These are phyloP conservation scores for Podosphaera xanthii DNA, from an alignment of 2,329 filamentous ascomycete species.

Conservation along the genomic window DNA sequence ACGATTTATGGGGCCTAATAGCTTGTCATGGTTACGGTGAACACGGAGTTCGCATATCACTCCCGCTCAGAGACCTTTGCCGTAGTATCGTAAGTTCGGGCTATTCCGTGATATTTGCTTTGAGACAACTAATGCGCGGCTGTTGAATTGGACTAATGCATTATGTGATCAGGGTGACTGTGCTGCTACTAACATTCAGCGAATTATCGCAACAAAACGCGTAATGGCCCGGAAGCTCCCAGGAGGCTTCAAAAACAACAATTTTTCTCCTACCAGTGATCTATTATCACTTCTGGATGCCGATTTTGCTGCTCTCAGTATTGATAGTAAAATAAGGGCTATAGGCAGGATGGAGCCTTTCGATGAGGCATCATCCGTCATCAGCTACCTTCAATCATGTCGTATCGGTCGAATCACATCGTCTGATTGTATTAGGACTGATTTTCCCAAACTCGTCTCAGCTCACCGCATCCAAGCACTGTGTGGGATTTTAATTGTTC, in stretches of 20 bases:
- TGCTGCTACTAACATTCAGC: slow-evolving; percentile 8
- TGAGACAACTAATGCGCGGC: too few relatives aligned
- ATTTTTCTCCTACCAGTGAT: slow-evolving; percentile 5
- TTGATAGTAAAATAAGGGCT: slow-evolving; percentile 8
- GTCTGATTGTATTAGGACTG: slow-evolving; percentile 7
- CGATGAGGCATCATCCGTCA: slow-evolving; percentile 8
- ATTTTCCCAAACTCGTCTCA: slow-evolving; percentile 7
- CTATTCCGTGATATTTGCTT: too few relatives aligned
- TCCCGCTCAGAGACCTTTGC: slow-evolving; percentile 77
- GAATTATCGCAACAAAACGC: slow-evolving; percentile 6
- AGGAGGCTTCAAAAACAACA: neutral
- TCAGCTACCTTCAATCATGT: slow-evolving; percentile 7
- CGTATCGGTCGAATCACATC: slow-evolving; percentile 5
- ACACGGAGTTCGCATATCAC: slow-evolving; percentile 62
- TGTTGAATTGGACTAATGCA: neutral
- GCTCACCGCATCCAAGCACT: slow-evolving; percentile 6
- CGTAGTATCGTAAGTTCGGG: slow-evolving; percentile 34
- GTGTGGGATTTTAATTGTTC: slow-evolving; percentile 9
- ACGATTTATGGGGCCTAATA: slow-evolving; percentile 69
- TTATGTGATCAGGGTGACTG: slow-evolving; percentile 6
- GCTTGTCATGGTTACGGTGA: slow-evolving; percentile 60
- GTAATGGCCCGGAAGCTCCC: slow-evolving; percentile 6
- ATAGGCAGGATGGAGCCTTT: slow-evolving; percentile 10
- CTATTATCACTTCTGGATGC: slow-evolving; percentile 8
- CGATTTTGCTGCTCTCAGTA: slow-evolving; percentile 10